These are phyloP conservation scores for Quercus engelmannii DNA, from an alignment of 306 rosid species.

Conservation along the genomic window DNA sequence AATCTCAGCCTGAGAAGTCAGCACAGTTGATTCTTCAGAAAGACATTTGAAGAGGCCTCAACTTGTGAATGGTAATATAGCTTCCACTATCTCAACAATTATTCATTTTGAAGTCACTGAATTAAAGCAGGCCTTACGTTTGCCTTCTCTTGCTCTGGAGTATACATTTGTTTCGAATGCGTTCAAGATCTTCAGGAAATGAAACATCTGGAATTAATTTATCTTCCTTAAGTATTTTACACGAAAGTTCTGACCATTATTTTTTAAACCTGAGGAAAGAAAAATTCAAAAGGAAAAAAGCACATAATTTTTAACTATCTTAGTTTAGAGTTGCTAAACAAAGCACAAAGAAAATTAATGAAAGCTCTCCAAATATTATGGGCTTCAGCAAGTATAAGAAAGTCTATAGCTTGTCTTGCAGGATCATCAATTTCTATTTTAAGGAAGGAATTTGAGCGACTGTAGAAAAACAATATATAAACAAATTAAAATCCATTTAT, in stretches of 20 bases:
- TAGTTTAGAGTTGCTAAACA: slow-evolving; percentile 1
- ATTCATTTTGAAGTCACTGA: neutral
- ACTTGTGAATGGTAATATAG: too few species aligned
- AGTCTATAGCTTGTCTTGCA: slow-evolving; percentile 80
- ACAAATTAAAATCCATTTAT: slow-evolving; percentile 20
- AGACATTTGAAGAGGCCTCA: neutral
- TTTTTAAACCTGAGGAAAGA: slow-evolving; percentile 62
- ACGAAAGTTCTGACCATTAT: slow-evolving; percentile 70
- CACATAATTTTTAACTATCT: neutral
- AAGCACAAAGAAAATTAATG: slow-evolving; percentile 2
- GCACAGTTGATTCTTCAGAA: neutral
- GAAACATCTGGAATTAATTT: slow-evolving; percentile 43
- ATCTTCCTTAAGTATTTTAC: slow-evolving; percentile 53
- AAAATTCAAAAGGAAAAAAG: neutral
- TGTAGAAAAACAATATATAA: slow-evolving; percentile 28
- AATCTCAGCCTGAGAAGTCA: neutral
- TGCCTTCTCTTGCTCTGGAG: slow-evolving; percentile 88
- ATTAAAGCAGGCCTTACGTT: slow-evolving; percentile 30
- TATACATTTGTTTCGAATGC: slow-evolving; percentile 82
- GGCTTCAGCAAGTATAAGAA: slow-evolving; percentile 78
- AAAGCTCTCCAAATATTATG: slow-evolving; percentile 70
- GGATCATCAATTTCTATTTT: slow-evolving; percentile 82
- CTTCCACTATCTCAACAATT: too few species aligned
- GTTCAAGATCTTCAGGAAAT: slow-evolving; percentile 95
- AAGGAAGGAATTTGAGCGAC: slow-evolving; percentile 71